Evolutionary conservation across 306 rosid species (phyloP), one percentile per base, ranked within the genome.

Genomic region (Herpetospermum pedunculosum): DNA sequence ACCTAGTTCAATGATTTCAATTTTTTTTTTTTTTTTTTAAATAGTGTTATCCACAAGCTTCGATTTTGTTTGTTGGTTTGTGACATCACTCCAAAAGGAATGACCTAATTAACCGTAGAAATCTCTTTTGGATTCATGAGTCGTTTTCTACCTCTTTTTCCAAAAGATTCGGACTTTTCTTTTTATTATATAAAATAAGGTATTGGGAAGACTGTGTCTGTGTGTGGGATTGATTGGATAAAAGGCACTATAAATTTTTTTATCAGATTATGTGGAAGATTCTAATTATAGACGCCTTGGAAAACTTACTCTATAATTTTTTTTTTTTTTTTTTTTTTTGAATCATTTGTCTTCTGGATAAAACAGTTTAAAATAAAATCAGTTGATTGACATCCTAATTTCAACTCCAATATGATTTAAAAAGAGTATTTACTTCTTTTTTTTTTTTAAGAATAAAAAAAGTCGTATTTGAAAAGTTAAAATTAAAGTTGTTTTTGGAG

Each of bases 161-260:
- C 73, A 13, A 41, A 68, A 68, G 73, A 68, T 68, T 68, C 13
- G 12, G 53, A 67, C 73, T 30, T 60, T 60, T 60, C 6, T 25
- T 8, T 18, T 2, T 5, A 7, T 8, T 2, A n/a, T 18, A 23
- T 15, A 37, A 2, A n/a, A 18, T 4, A 63, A 18, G 47, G 40
- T 21, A 38, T 40, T 65, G 50, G 10, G 4, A 1, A 19, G 32
- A n/a, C n/a, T n/a, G 49, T 13, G 48, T 43, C 3, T 35, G 14
- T 21, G 15, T 32, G 43, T 4, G 29, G 0, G 2, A 34, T 35
- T 41, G 72, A 65, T 59, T 59, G 68, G 68, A 54, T 10, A 23
- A 54, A 16, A 32, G 5, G 23, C 69, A 60, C 44, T 60, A 60
- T 32, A 6, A 18, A 30, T 60, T 60, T 60, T n/a, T 19, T 30